These are phyloP conservation scores for Lichtheimia corymbifera DNA, from an alignment of 371 early-diverging fungal genomes.

Conservation along the genomic window DNA sequence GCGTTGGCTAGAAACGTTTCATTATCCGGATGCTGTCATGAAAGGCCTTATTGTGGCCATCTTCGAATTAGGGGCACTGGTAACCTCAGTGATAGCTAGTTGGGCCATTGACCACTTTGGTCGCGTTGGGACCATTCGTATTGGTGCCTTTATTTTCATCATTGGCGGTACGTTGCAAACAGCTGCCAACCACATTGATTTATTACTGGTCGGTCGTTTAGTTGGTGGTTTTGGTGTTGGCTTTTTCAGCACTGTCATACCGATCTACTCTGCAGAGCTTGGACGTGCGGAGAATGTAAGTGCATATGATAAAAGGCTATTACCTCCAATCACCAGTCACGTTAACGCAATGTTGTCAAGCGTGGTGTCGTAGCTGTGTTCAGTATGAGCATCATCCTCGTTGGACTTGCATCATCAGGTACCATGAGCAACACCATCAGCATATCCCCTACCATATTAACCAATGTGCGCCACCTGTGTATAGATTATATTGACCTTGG, in stretches of 20 bases:
- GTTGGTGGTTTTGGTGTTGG: conserved; percentile 55
- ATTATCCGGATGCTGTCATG: conserved; percentile 31
- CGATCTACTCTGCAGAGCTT: conserved; percentile 55
- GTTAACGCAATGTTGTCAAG: conserved; percentile 8
- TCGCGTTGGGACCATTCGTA: conserved; percentile 42
- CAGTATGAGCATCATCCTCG: conserved; percentile 43
- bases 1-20: conserved; percentile 28
- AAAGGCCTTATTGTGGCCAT: conserved; percentile 44
- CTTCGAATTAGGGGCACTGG: conserved; percentile 44
- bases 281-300: conserved; percentile 45
- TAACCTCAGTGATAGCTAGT: conserved; percentile 33
- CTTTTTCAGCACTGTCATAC: conserved; percentile 44
- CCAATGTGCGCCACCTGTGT: too few relatives aligned
- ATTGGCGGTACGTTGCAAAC: conserved; percentile 45
- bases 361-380: conserved; percentile 37
- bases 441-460: too few relatives aligned
- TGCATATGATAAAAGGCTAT: too few relatives aligned
- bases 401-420: conserved; percentile 36
- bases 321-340: too few relatives aligned
- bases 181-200: conserved; percentile 26
- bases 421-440: too few relatives aligned
- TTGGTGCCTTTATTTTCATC: conserved; percentile 50
- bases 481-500: conserved; percentile 46
- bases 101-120: conserved; percentile 46
- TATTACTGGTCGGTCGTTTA: conserved; percentile 42